Base-by-base conservation (phyloP, 2,329 filamentous ascomycete genomes). In the Neofusicoccum umdonicola region DNA sequence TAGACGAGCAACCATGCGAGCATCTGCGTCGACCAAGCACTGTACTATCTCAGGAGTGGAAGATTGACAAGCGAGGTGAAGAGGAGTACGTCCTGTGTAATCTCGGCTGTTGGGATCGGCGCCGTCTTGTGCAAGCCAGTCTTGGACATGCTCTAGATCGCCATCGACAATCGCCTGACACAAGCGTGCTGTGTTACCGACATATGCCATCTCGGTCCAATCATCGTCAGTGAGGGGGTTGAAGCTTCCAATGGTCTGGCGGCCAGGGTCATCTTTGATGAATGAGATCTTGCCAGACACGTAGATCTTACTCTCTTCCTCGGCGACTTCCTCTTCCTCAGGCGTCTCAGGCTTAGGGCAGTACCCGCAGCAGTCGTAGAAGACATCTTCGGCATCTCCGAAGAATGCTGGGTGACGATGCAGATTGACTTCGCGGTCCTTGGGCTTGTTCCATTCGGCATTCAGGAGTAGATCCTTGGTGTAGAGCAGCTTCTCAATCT, bases 131-230 rank as follows among this genome's bases (percentile, higher is more conserved):
- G 81, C 81, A 11, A 85, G 77, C 88, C 91, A 96, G 68, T 88
- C 85, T 69, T 86, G 76, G 3, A 96, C 89, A 67, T 87, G 84
- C 42, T 91, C 87, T 3, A 89, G 69, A 74, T 96, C 88, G 1
- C 84, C 81, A 69, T 93, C 88, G 3, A 93, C 87, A 65, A 96
- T 96, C 0, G 90, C 92, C 71, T 93, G 89, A 71, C 91, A 96
- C 1, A 96, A 82, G 15, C 85, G 82, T 42, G 87, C 87, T 1
- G 91, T 93, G 68, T 93, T 91, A 11, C 91, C 90, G 41, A 96
- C 84, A 69, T 96, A 96, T 0, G 92, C 91, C 91, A 96, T 95
- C 68, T 93, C 90, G 0, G 92, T 95, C 91, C 92, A 96, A 72
- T 95, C 91, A 58, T 91, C 84, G 47, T 92, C 88, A 0, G 90